A percentile compares a stretch with the other conserved stretches of the same genome.
phyloP scores from a whole-genome alignment of 2,329 filamentous ascomycete species.

The Phialophora tarda region DNA sequence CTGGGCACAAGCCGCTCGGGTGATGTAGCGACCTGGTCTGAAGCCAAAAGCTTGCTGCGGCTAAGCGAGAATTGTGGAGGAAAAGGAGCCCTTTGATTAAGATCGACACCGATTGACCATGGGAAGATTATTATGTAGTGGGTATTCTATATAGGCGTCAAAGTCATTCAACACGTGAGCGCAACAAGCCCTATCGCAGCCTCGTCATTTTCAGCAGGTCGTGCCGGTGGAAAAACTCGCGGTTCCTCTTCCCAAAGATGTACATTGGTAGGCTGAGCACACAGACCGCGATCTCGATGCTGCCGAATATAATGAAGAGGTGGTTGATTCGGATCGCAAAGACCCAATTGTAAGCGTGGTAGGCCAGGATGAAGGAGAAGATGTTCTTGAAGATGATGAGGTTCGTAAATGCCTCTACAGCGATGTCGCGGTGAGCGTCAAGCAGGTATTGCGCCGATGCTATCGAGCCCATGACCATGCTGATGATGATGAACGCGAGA shows the following conservation, averaged over 20 bases:
- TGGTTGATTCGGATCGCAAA: constrained; percentile 61
- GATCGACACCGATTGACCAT: constrained; percentile 2
- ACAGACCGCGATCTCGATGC: constrained; percentile 79
- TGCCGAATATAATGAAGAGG: constrained; percentile 73
- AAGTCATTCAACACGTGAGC: neutral
- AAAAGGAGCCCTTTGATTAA: neutral
- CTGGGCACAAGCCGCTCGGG: neutral
- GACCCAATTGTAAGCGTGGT: constrained; percentile 84
- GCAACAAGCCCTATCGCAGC: constrained; percentile 42
- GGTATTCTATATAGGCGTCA: neutral
- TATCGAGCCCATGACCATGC: constrained; percentile 91
- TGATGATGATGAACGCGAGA: constrained; percentile 81
- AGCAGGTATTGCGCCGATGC: constrained; percentile 86
- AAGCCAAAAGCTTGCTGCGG: constrained; percentile 8
- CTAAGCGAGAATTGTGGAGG: constrained; percentile 8
- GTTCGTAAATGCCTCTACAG: constrained; percentile 87
- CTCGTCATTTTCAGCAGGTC: constrained; percentile 66
- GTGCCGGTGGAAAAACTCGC: constrained; percentile 76
- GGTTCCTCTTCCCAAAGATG: constrained; percentile 76
- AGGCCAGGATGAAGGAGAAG: constrained; percentile 85
- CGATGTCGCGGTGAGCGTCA: constrained; percentile 88
- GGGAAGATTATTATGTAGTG: neutral
- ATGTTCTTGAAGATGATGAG: constrained; percentile 94
- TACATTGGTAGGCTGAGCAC: constrained; percentile 76
- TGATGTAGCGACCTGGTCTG: neutral